phyloP scores from a whole-genome alignment of 108 stramenopile species.

The Pseudonitzschia multiseries region DNA sequence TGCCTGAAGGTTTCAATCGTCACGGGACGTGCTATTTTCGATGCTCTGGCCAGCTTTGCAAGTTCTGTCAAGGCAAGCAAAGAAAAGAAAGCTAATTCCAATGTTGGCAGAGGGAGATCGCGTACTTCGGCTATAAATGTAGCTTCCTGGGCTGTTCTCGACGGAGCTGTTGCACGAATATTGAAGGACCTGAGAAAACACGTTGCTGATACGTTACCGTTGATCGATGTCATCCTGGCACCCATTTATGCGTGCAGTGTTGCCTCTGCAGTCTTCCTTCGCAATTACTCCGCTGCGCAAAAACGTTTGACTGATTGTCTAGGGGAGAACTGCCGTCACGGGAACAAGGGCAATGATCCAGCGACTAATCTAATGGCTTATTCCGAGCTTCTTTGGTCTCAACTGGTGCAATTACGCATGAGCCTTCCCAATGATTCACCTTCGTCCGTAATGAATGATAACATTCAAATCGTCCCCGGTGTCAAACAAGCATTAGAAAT shows the following conservation, averaged over 20 bases:
- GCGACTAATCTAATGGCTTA: slow-evolving; percentile 11
- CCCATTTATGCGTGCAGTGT: slow-evolving; percentile 21
- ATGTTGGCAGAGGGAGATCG: background rate
- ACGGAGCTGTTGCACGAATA: slow-evolving; percentile 14
- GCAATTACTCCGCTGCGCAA: slow-evolving; percentile 22
- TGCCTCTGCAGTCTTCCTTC: slow-evolving; percentile 14
- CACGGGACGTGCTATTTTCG: slow-evolving; percentile 20
- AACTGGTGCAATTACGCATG: slow-evolving; percentile 38
- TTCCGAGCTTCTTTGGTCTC: slow-evolving; percentile 39
- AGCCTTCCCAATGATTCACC: slow-evolving; percentile 8
- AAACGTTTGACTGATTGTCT: slow-evolving; percentile 18
- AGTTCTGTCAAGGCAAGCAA: background rate
- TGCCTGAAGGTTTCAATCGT: slow-evolving; percentile 17
- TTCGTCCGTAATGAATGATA: background rate
- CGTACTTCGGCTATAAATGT: background rate
- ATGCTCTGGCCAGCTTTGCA: slow-evolving; percentile 18
- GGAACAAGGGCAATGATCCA: background rate
- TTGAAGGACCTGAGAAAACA: slow-evolving; percentile 19
- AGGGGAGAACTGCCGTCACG: background rate
- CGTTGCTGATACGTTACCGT: background rate
- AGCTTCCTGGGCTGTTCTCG: slow-evolving; percentile 18
- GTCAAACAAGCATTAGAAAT: background rate
- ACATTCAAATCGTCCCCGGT: background rate
- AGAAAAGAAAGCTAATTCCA: background rate
- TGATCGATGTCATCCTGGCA: slow-evolving; percentile 14